A percentile compares a stretch with the other conserved stretches of the same genome.
phyloP scores from a whole-genome alignment of 139 green algal species.

The Ettlia oleoabundans region DNA sequence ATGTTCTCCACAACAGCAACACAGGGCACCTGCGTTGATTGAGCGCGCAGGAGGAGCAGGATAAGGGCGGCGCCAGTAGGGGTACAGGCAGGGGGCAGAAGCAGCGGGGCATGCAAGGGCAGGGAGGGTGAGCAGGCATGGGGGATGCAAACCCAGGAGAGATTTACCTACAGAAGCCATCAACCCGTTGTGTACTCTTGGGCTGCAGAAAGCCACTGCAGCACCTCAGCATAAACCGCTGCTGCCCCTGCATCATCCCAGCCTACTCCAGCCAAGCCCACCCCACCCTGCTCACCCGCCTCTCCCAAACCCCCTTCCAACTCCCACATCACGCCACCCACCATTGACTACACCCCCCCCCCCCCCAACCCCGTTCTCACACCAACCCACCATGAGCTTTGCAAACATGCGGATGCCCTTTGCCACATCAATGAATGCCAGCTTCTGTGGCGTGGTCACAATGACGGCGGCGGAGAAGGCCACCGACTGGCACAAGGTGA shows the following conservation, averaged over 20 bases:
- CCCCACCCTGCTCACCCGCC: too few relatives aligned
- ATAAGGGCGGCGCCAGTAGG: too few relatives aligned
- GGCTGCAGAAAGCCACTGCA: too few relatives aligned
- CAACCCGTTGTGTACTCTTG: too few relatives aligned
- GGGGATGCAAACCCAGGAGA: too few relatives aligned
- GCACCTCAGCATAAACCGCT: too few relatives aligned
- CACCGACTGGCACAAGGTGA: slow-evolving; percentile 95
- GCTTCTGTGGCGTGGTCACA: slow-evolving; percentile 98
- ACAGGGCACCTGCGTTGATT: slow-evolving; percentile 78
- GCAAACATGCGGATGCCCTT: slow-evolving; percentile 99
- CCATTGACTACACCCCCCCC: neutral
- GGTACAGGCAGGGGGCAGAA: neutral
- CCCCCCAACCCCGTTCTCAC: neutral
- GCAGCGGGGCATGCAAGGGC: neutral
- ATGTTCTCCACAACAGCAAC: slow-evolving; percentile 99
- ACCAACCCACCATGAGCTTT: slow-evolving; percentile 67
- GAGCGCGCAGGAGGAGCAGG: neutral
- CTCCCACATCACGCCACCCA: too few relatives aligned
- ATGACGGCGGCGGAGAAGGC: slow-evolving; percentile 95
- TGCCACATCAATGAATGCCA: slow-evolving; percentile 98
- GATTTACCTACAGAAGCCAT: too few relatives aligned
- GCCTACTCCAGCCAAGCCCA: too few relatives aligned
- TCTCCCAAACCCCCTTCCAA: too few relatives aligned
- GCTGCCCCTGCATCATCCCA: too few relatives aligned
- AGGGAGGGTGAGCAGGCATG: neutral